phyloP scores from a whole-genome alignment of 441 rosid species.

The Rhodomyrtus psidioides region DNA sequence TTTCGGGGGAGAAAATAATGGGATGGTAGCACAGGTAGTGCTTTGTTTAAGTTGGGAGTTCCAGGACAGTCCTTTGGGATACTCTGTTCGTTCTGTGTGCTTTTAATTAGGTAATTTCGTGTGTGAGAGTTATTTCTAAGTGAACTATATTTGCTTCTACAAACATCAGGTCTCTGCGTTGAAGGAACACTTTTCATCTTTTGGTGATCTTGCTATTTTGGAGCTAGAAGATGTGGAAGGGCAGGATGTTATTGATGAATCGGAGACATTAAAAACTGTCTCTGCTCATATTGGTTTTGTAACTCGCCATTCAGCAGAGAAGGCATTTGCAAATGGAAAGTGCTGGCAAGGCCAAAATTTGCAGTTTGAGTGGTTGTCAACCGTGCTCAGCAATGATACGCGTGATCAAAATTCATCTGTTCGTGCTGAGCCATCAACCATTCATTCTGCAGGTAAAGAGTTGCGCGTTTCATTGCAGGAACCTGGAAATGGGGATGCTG shows the following conservation, averaged over 20 bases:
- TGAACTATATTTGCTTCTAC: background rate
- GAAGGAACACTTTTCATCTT: slow-evolving; percentile 71
- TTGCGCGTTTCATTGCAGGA: slow-evolving; percentile 21
- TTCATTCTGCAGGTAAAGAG: slow-evolving; percentile 20
- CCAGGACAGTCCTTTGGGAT: background rate
- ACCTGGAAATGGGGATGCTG: slow-evolving; percentile 32
- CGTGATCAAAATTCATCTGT: slow-evolving; percentile 21
- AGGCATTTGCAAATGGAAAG: slow-evolving; percentile 74
- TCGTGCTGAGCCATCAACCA: slow-evolving; percentile 6
- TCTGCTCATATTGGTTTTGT: slow-evolving; percentile 50
- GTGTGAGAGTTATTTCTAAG: background rate
- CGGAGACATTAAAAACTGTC: slow-evolving; percentile 28
- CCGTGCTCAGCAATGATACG: slow-evolving; percentile 25
- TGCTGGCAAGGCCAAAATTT: slow-evolving; percentile 74
- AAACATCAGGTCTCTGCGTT: slow-evolving; percentile 43
- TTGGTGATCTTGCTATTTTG: slow-evolving; percentile 62
- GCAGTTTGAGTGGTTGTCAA: slow-evolving; percentile 60
- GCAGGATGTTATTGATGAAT: slow-evolving; percentile 16
- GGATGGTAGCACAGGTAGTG: background rate
- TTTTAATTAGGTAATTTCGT: background rate
- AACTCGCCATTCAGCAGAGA: slow-evolving; percentile 68
- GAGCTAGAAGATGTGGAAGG: slow-evolving; percentile 59
- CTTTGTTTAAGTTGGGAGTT: background rate
- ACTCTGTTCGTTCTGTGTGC: background rate
- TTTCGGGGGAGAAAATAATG: background rate